Conservation (phyloP, 2,329 filamentous ascomycete genomes). For the Pyrenophora seminiperda region DNA sequence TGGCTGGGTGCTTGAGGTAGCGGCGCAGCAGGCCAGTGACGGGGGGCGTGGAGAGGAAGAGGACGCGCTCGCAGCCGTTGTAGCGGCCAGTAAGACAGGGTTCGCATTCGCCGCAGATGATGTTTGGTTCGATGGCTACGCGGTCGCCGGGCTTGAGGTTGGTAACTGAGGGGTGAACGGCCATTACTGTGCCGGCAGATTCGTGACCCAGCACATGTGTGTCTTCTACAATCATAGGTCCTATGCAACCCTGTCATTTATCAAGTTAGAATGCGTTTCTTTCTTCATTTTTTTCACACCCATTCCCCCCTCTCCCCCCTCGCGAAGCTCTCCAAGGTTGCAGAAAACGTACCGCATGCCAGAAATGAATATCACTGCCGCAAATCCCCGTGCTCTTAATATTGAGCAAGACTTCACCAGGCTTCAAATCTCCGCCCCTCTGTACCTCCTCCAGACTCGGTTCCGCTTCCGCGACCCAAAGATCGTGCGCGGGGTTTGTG, state of each 20-base stretch:
- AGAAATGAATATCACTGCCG: constrained; percentile 96
- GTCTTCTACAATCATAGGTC: constrained; percentile 88
- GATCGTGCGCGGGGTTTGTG: constrained; percentile 89
- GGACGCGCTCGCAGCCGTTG: constrained; percentile 87
- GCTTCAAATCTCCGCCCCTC: constrained; percentile 69
- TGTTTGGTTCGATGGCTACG: constrained; percentile 91
- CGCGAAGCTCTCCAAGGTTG: not conserved
- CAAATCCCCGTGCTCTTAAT: constrained; percentile 96
- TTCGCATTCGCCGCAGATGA: constrained; percentile 89
- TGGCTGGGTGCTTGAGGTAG: constrained; percentile 92
- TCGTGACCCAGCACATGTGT: constrained; percentile 96
- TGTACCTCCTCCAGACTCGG: constrained; percentile 77
- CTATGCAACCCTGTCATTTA: constrained; percentile 73
- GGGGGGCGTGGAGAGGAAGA: constrained; percentile 89
- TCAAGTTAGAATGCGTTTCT: constrained; percentile 9
- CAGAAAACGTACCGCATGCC: constrained; percentile 69
- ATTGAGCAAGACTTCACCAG: constrained; percentile 84
- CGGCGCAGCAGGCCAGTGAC: constrained; percentile 83
- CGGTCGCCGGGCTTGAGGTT: constrained; percentile 82
- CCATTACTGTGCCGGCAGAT: constrained; percentile 80
- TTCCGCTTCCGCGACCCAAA: constrained; percentile 82
- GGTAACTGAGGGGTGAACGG: constrained; percentile 79
- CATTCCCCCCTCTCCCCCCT: too few relatives aligned
- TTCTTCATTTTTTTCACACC: too few relatives aligned
- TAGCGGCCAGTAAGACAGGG: constrained; percentile 91